These are phyloP conservation scores for Phytopythium chamaehyphon DNA, from an alignment of 352 stramenopile species.

Conservation along the genomic window DNA sequence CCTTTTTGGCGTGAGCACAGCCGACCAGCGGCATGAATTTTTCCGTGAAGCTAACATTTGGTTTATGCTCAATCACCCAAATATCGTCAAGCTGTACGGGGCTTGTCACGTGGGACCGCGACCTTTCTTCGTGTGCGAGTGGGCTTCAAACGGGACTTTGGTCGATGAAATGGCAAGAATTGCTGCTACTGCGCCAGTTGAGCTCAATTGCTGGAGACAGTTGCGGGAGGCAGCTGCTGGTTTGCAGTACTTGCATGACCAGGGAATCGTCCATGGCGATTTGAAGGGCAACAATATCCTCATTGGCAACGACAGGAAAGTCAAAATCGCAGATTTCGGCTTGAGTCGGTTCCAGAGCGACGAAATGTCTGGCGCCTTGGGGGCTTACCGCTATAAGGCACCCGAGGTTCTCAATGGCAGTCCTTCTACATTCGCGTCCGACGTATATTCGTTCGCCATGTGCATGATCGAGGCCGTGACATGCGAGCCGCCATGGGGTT, in stretches of 20 bases:
- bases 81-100: slow-evolving; percentile 28
- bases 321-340: slow-evolving; percentile 27
- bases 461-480: slow-evolving; percentile 1
- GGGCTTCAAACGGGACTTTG: too few relatives aligned
- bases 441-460: slow-evolving; percentile 2
- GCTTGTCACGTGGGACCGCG: slow-evolving; percentile 25
- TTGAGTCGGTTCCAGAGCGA: slow-evolving; percentile 9
- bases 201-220: too few relatives aligned
- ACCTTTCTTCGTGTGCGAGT: slow-evolving; percentile 32
- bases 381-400: slow-evolving; percentile 16
- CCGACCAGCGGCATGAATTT: slow-evolving; percentile 4
- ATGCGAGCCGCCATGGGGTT: too few relatives aligned
- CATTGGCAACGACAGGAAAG: slow-evolving; percentile 16
- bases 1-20: background rate
- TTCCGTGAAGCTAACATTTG: slow-evolving; percentile 24
- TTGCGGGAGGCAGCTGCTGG: slow-evolving; percentile 6
- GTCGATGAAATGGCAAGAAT: too few relatives aligned
- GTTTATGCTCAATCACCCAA: slow-evolving; percentile 22
- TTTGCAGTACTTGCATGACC: slow-evolving; percentile 24
- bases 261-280: slow-evolving; percentile 27
- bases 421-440: background rate
- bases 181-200: too few relatives aligned
- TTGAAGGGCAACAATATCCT: slow-evolving; percentile 32
- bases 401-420: slow-evolving; percentile 13
- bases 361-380: slow-evolving; percentile 13